Base-by-base conservation (phyloP, 768 basidiomycete species). In the Suillus weaverae region DNA sequence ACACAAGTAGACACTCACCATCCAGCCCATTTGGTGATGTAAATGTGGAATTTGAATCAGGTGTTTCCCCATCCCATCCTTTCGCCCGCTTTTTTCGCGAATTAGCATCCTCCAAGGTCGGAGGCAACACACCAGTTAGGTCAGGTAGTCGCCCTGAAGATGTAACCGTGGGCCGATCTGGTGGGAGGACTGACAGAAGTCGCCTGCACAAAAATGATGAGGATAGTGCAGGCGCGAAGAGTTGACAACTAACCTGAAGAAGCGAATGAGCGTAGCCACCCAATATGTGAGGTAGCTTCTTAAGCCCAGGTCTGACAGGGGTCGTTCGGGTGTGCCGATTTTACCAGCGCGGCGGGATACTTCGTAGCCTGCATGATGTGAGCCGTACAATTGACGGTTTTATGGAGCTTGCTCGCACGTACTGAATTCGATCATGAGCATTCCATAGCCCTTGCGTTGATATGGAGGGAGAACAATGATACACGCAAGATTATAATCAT, bases 341-440 rank as follows among this genome's bases (percentile, higher is more conserved):
- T 89, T 92, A 2, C 89, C 88, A 13, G 85, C 83, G 61, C 88
- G 84, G 51, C 91, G 85, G 22, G 94, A 97, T 8, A 98, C 81
- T 73, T 97, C 94, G 71, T 99, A 99, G 76, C 96, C 96, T 98
- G 55, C 9, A 39, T 43, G 20, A 59, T 38, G 44, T 62, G 54
- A 62, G 48, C 51, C 35, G 60, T 10, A 43, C 36, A n/a, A 57
- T 18, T 9, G 22, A 38, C 22, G 1, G 14, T 18, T 41, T 13
- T 39, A 30, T 41, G 30, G 13, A 9, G 35, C 36, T 22, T 26
- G 43, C 53, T 14, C 33, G 48, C n/a, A 79, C 94, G 51, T 73
- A 97, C 97, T 99, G 81, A 99, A 97, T 79, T 99, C 97, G 67
- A 99, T 98, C 84, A 99, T 84, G 32, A 99, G 88, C 84, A 93